Percentiles rank a stretch among this genome's conserved stretches.
Conservation (phyloP, 768 basidiomycete genomes). For the Trametes elegans region DNA sequence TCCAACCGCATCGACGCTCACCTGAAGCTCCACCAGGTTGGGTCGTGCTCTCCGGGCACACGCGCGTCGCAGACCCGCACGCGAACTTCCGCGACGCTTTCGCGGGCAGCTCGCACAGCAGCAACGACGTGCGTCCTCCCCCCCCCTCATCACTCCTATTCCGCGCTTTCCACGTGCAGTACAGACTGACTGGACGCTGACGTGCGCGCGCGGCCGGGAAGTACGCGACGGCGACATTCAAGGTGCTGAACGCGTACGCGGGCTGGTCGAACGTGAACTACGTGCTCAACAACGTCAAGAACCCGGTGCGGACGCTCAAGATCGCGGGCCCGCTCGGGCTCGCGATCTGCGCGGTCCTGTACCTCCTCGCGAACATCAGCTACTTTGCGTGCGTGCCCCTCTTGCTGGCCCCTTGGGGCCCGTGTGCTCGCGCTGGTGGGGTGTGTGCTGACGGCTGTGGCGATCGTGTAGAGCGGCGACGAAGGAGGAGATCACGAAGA, state of each 20-base stretch:
- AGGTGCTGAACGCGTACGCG: conserved; percentile 46
- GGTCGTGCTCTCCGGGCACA: conserved; percentile 58
- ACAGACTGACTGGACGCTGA: background rate
- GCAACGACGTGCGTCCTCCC: conserved; percentile 39
- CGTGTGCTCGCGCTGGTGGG: background rate
- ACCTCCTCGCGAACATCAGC: conserved; percentile 56
- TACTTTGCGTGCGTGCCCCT: conserved; percentile 47
- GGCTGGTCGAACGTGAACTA: conserved; percentile 61
- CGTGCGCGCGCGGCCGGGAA: conserved; percentile 19
- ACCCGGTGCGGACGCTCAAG: conserved; percentile 59
- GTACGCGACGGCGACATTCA: conserved; percentile 63
- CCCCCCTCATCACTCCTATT: background rate
- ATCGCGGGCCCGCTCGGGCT: conserved; percentile 60
- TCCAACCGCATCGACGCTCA: background rate
- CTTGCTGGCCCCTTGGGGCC: conserved; percentile 16
- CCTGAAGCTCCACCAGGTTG: conserved; percentile 36
- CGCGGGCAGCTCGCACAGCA: conserved; percentile 50
- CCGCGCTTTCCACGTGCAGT: background rate
- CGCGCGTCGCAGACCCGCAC: conserved; percentile 53
- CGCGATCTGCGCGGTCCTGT: conserved; percentile 50
- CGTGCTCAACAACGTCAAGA: conserved; percentile 58
- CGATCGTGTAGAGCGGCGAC: conserved; percentile 36
- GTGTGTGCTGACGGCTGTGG: background rate
- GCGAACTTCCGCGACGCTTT: conserved; percentile 59
- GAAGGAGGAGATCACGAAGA: conserved; percentile 45